phyloP scores from a whole-genome alignment of 306 rosid species.

The Cajanus cajan region DNA sequence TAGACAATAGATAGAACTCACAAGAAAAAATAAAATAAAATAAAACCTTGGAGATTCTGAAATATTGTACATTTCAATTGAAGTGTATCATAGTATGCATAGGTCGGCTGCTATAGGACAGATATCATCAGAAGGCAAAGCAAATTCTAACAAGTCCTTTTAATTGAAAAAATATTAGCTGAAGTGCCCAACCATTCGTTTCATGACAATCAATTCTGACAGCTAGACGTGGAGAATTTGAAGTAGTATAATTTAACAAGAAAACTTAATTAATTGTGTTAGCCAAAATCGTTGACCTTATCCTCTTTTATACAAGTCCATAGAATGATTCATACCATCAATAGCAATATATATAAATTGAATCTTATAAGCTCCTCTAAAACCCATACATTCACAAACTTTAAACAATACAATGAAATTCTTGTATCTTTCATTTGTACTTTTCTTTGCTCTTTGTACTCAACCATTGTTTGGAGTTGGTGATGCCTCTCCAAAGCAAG shows the following conservation, averaged over 20 bases:
- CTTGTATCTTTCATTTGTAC: not conserved
- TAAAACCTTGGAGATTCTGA: not conserved
- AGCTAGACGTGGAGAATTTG: conserved; percentile 20
- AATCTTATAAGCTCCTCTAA: not conserved
- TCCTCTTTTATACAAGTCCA: not conserved
- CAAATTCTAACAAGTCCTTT: not conserved
- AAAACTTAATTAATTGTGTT: too few relatives aligned
- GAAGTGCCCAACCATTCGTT: not conserved
- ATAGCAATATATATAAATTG: conserved; percentile 21
- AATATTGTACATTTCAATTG: not conserved
- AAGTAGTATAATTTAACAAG: not conserved
- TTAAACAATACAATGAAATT: conserved; percentile 14
- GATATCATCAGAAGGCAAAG: not conserved
- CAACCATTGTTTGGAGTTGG: conserved; percentile 7
- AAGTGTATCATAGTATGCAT: not conserved
- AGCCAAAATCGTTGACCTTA: conserved; percentile 25
- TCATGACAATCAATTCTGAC: conserved; percentile 11
- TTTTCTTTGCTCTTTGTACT: conserved; percentile 17
- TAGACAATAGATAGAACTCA: not conserved
- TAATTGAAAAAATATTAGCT: not conserved
- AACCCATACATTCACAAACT: not conserved
- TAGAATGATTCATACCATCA: not conserved
- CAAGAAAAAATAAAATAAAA: not conserved
- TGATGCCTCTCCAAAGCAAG: conserved; percentile 29
- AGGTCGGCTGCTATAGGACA: not conserved